phyloP scores from a whole-genome alignment of 345 rosid species.

The Murraya paniculata region DNA sequence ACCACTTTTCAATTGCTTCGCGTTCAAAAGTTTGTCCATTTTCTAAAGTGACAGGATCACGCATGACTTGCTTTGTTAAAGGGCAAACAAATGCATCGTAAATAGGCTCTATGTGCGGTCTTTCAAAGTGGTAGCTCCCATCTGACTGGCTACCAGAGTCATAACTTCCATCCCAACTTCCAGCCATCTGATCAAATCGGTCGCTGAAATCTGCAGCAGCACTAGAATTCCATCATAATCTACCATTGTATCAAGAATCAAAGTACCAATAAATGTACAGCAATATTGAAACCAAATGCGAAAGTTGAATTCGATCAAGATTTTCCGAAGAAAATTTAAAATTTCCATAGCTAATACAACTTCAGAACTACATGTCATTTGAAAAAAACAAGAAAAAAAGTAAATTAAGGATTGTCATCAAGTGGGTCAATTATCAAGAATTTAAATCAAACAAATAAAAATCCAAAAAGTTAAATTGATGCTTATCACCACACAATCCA shows the following conservation, averaged over 20 bases:
- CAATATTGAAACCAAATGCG: neutral
- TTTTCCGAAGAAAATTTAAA: neutral
- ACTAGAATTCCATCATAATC: neutral
- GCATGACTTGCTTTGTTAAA: constrained; percentile 87
- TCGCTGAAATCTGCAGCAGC: constrained; percentile 23
- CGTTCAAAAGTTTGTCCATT: constrained; percentile 91
- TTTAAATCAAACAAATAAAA: neutral
- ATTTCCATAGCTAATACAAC: neutral
- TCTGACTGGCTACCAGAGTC: constrained; percentile 74
- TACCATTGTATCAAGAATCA: neutral
- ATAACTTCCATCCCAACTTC: constrained; percentile 63
- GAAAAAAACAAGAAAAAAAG: neutral
- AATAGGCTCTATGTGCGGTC: constrained; percentile 58
- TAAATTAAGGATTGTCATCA: neutral
- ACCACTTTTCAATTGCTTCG: constrained; percentile 87
- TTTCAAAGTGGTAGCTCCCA: constrained; percentile 63
- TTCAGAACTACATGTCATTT: neutral
- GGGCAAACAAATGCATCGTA: constrained; percentile 94
- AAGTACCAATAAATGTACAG: neutral
- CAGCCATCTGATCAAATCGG: constrained; percentile 46
- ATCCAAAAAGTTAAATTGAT: neutral
- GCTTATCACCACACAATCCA: neutral
- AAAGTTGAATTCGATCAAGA: neutral
- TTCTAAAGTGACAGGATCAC: constrained; percentile 81
- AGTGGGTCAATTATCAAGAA: neutral